phyloP scores from a whole-genome alignment of 2,329 filamentous ascomycete species.

The Aspergillus amoenus region DNA sequence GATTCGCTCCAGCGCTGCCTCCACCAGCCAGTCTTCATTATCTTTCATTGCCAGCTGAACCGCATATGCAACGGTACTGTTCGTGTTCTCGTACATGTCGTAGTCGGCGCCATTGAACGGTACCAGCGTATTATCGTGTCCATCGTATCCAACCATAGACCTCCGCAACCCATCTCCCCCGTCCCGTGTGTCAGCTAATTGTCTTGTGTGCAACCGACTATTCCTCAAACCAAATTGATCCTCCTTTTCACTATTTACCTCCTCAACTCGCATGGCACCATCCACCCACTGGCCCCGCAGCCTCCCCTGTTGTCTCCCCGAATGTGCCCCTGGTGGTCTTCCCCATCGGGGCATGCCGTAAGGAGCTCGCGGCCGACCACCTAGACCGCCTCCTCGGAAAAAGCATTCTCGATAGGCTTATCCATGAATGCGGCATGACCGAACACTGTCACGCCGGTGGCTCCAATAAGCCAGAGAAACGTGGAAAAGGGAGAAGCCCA shows the following conservation, averaged over 20 bases:
- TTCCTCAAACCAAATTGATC: conserved; percentile 37
- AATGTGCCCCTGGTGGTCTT: conserved; percentile 94
- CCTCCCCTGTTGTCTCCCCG: conserved; percentile 61
- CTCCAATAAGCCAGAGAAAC: conserved; percentile 92
- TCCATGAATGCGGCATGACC: conserved; percentile 96
- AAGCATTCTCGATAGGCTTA: conserved; percentile 99
- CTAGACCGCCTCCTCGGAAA: conserved; percentile 99
- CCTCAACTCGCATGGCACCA: conserved; percentile 42
- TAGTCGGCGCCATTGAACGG: conserved; percentile 50
- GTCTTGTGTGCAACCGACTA: conserved; percentile 26
- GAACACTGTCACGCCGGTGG: conserved; percentile 87
- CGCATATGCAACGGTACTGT: conserved; percentile 45
- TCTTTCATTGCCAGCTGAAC: conserved; percentile 59
- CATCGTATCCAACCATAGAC: conserved; percentile 40
- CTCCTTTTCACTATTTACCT: conserved; percentile 39
- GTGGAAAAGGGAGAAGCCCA: conserved; percentile 81
- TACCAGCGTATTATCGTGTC: conserved; percentile 50
- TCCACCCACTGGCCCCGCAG: conserved; percentile 55
- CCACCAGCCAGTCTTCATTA: conserved; percentile 72
- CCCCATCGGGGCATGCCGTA: conserved; percentile 87
- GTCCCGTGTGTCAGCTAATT: conserved; percentile 33
- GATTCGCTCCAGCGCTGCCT: conserved; percentile 77
- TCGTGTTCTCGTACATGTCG: conserved; percentile 53
- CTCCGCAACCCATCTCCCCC: conserved; percentile 38
- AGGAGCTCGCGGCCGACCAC: conserved; percentile 99